Evolutionary conservation across 192 early-diverging fungal genomes (phyloP), one percentile per base, ranked within the genome.

Genomic region (Dimargaris xerosporica): DNA sequence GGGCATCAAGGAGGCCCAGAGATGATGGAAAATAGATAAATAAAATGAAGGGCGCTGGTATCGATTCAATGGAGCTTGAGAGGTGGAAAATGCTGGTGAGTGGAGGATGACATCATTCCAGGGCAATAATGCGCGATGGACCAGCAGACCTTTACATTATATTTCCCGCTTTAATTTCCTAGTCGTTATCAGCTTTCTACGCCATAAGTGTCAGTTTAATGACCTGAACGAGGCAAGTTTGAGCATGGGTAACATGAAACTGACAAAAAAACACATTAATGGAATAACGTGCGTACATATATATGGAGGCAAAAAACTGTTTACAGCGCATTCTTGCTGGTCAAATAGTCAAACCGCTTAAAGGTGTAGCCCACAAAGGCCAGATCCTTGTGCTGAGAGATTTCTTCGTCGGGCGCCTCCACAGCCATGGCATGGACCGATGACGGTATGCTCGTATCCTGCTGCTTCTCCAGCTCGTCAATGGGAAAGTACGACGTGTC

Each of bases 291-390:
- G 28, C 17, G 10, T 21, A 52, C 21, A 52, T 26, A 10, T n/a
- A n/a, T 52, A n/a, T 21, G 28, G 50, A n/a, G 6, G 3, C 21
- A 28, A n/a, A 56, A 34, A 13, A n/a, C n/a, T n/a, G 46, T 53
- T 58, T 77, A 83, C 28, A 81, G 72, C 11, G 78, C 79, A 66
- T 90, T 85, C 61, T 82, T 84, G 62, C 80, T 82, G 42, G 85
- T 85, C 23, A 90, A 66, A 64, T 84, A 85, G 68, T 90, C 88
- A 69, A 90, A 99, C 61, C 92, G 75, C 71, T 96, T 94, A 73
- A 87, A 99, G 13, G 96, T 99, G 76, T 99, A 99, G 21, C 96
- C 96, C 39, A 99, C 87, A 81, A 99, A 99, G 29, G 94, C 94
- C 66, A 99, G 72, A 62, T 96, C 93, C 68, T 91, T 93, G 71